A percentile compares a stretch with the other conserved stretches of the same genome.
Evolutionary conservation across 2,329 filamentous ascomycete species (phyloP).

Genomic region (Aspergillus sp.): DNA sequence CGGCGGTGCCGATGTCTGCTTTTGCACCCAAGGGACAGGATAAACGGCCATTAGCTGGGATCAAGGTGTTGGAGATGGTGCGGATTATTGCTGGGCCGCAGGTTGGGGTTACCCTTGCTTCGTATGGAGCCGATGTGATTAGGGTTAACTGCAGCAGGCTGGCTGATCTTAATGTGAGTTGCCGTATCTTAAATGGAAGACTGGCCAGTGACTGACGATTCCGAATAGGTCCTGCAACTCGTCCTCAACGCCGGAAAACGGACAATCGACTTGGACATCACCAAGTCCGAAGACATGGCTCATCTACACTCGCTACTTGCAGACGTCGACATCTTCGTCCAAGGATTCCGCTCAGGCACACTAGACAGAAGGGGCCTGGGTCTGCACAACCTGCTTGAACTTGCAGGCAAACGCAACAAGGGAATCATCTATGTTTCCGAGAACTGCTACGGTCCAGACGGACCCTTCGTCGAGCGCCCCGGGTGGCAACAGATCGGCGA

Average conservation of each 20-base stretch:
- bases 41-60: slow-evolving; percentile 43
- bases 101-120: slow-evolving; percentile 43
- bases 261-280: slow-evolving; percentile 43
- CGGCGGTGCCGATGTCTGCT: background rate
- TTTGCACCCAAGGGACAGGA: background rate
- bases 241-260: slow-evolving; percentile 11
- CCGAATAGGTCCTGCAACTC: background rate
- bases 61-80: slow-evolving; percentile 51
- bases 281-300: slow-evolving; percentile 37
- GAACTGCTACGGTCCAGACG: slow-evolving; percentile 51
- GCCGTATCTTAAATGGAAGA: background rate
- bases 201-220: background rate
- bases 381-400: slow-evolving; percentile 27
- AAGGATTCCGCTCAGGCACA: slow-evolving; percentile 50
- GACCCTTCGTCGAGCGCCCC: slow-evolving; percentile 43
- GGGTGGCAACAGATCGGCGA: slow-evolving; percentile 54
- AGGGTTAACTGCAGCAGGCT: slow-evolving; percentile 39
- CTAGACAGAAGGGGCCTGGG: slow-evolving; percentile 24
- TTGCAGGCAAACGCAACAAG: slow-evolving; percentile 39
- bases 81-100: slow-evolving; percentile 42
- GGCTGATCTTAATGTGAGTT: background rate
- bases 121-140: slow-evolving; percentile 49
- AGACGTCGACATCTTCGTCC: slow-evolving; percentile 54
- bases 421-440: slow-evolving; percentile 50
- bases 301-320: slow-evolving; percentile 43